These are phyloP conservation scores for Priceomyces haplophilus DNA, from an alignment of 805 yeast genomes.

Conservation along the genomic window DNA sequence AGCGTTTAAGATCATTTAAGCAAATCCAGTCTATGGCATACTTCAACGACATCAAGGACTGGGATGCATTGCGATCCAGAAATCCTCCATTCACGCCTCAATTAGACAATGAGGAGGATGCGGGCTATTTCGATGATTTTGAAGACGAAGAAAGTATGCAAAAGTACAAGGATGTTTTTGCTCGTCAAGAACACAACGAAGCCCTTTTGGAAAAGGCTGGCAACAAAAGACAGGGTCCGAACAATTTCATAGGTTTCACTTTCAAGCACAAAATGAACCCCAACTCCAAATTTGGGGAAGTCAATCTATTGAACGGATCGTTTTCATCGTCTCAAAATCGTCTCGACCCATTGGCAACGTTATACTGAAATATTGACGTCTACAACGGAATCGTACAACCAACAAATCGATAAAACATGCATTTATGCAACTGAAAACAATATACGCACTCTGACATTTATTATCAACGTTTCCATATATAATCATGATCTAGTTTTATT, in stretches of 20 bases:
- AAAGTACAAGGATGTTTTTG: constrained; percentile 94
- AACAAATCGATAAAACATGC: neutral
- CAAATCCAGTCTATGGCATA: constrained; percentile 79
- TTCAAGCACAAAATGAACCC: constrained; percentile 78
- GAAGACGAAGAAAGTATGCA: constrained; percentile 96
- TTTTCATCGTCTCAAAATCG: constrained; percentile 13
- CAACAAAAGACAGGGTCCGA: constrained; percentile 39
- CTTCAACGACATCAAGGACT: constrained; percentile 73
- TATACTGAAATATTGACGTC: constrained; percentile 22
- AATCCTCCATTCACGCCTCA: constrained; percentile 97
- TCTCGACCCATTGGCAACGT: constrained; percentile 43
- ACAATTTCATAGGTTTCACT: constrained; percentile 89
- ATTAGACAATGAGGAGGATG: constrained; percentile 93
- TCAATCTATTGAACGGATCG: constrained; percentile 29
- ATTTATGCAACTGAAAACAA: neutral
- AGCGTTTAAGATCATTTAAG: constrained; percentile 72
- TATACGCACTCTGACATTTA: neutral
- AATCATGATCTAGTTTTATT: constrained; percentile 49
- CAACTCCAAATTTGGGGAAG: constrained; percentile 45
- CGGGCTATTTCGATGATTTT: constrained; percentile 97
- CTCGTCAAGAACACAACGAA: constrained; percentile 83
- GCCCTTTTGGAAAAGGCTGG: constrained; percentile 65
- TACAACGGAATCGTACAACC: neutral
- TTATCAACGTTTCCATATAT: constrained; percentile 49
- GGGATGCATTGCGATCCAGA: constrained; percentile 63